Evolutionary conservation across 768 basidiomycete genomes (phyloP).

Genomic region (Mycena vulgaris): DNA sequence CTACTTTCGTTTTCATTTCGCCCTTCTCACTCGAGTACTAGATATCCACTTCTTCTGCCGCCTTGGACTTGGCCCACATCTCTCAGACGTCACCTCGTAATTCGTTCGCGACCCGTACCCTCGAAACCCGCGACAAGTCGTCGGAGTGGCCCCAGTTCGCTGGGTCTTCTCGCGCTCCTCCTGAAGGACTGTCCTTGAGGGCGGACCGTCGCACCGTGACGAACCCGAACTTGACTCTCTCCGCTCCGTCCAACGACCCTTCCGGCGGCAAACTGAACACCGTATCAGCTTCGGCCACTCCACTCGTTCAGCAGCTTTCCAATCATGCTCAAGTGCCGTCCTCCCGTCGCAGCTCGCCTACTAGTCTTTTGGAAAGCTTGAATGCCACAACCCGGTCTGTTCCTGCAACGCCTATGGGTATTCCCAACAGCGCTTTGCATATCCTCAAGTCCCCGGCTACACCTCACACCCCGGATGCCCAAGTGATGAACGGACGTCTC

Average conservation of each 20-base stretch:
- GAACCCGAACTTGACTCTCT: conserved; percentile 79
- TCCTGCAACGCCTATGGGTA: conserved; percentile 83
- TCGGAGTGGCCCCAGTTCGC: conserved; percentile 97
- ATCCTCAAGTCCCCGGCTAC: conserved; percentile 79
- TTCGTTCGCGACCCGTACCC: conserved; percentile 67
- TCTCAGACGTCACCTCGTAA: conserved; percentile 84
- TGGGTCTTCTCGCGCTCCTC: conserved; percentile 64
- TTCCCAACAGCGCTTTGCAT: conserved; percentile 64
- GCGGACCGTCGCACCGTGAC: conserved; percentile 81
- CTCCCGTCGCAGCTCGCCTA: conserved; percentile 85
- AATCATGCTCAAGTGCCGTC: conserved; percentile 61
- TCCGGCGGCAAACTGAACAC: conserved; percentile 59
- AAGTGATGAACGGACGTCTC: conserved; percentile 75
- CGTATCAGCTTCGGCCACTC: conserved; percentile 74
- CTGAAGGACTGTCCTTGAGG: conserved; percentile 70
- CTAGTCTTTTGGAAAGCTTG: conserved; percentile 72
- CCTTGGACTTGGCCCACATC: conserved; percentile 92
- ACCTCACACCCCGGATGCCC: conserved; percentile 74
- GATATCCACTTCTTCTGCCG: conserved; percentile 92
- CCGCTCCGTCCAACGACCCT: conserved; percentile 68
- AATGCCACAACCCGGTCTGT: conserved; percentile 82
- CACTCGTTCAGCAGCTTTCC: conserved; percentile 70
- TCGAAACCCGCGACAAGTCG: conserved; percentile 77
- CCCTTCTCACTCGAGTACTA: conserved; percentile 45
- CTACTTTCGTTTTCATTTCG: background rate